These are phyloP conservation scores for Xanthoceras sorbifolium DNA, from an alignment of 345 rosid species.

Conservation along the genomic window DNA sequence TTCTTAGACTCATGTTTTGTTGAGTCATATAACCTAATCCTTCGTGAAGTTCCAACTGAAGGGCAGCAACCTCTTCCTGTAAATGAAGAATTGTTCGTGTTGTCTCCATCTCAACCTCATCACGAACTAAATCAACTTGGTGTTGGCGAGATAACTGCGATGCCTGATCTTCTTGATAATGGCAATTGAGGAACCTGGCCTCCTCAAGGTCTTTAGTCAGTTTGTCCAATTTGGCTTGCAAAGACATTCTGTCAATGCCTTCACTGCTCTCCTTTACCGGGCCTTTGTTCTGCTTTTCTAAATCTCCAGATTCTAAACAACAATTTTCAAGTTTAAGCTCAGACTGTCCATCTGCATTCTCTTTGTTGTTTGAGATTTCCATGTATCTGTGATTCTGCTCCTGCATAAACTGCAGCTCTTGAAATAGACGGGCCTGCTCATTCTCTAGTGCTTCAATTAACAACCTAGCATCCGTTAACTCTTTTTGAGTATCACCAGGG, in stretches of 20 bases:
- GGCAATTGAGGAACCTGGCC: conserved; percentile 52
- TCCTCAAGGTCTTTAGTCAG: conserved; percentile 59
- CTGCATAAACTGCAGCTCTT: conserved; percentile 46
- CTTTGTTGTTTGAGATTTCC: conserved; percentile 39
- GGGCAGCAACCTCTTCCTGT: conserved; percentile 70
- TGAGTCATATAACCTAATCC: conserved; percentile 46
- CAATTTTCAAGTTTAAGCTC: conserved; percentile 28
- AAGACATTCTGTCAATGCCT: conserved; percentile 31
- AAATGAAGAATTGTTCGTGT: conserved; percentile 73
- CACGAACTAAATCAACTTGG: conserved; percentile 63
- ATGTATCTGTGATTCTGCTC: conserved; percentile 46
- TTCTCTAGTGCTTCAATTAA: conserved; percentile 42
- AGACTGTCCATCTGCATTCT: conserved; percentile 37
- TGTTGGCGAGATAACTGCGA: conserved; percentile 58
- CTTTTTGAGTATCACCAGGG: conserved; percentile 31
- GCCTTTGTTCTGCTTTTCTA: conserved; percentile 28
- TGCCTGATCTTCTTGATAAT: conserved; percentile 56
- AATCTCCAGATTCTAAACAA: conserved; percentile 26
- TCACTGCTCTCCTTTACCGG: conserved; percentile 28
- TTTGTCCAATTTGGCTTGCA: conserved; percentile 57
- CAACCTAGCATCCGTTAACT: conserved; percentile 42
- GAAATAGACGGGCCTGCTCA: conserved; percentile 40
- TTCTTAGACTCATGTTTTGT: conserved; percentile 59
- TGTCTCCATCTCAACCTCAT: conserved; percentile 85
- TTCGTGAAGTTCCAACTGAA: conserved; percentile 63